Percentiles rank a stretch among this genome's conserved stretches.
These are phyloP conservation scores for Pseudogymnoascus sp. DNA, from an alignment of 2,329 filamentous ascomycete species.

Conservation along the genomic window DNA sequence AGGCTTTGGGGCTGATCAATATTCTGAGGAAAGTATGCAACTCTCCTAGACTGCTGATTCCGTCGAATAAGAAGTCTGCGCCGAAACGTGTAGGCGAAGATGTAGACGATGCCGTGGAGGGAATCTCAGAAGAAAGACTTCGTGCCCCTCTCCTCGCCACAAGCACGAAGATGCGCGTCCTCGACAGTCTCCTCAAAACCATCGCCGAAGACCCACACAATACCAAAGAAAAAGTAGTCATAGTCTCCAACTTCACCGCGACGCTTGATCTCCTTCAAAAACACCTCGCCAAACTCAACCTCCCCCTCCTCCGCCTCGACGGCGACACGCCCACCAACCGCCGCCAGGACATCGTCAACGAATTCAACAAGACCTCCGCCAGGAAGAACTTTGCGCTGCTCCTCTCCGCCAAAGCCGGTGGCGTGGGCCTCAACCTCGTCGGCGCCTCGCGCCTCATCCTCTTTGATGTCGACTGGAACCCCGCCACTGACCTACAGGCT, in stretches of 20 bases:
- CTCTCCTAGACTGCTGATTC: conserved; percentile 54
- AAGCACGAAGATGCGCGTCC: conserved; percentile 59
- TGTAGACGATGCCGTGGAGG: conserved; percentile 38
- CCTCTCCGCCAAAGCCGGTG: conserved; percentile 65
- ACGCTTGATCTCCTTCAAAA: conserved; percentile 61
- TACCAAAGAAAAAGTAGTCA: conserved; percentile 63
- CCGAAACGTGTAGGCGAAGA: conserved; percentile 27
- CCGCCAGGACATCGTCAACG: conserved; percentile 61
- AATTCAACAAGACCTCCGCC: conserved; percentile 56
- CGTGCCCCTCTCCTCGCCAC: conserved; percentile 46
- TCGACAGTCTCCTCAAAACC: conserved; percentile 56
- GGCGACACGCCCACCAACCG: conserved; percentile 58
- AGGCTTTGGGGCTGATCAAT: conserved; percentile 60
- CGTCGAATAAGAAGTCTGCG: conserved; percentile 36
- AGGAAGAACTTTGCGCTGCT: conserved; percentile 60
- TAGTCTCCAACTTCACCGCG: conserved; percentile 71
- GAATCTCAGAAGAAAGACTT: conserved; percentile 48
- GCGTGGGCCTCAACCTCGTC: conserved; percentile 62
- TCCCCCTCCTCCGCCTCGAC: conserved; percentile 61
- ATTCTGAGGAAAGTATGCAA: conserved; percentile 71
- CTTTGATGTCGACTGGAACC: conserved; percentile 73
- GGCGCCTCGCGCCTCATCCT: conserved; percentile 63
- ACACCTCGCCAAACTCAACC: conserved; percentile 51
- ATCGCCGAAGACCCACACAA: not conserved
- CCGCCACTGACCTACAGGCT: conserved; percentile 64